Conservation (phyloP, 805 yeast genomes). For the Ogataea glucozyma region DNA sequence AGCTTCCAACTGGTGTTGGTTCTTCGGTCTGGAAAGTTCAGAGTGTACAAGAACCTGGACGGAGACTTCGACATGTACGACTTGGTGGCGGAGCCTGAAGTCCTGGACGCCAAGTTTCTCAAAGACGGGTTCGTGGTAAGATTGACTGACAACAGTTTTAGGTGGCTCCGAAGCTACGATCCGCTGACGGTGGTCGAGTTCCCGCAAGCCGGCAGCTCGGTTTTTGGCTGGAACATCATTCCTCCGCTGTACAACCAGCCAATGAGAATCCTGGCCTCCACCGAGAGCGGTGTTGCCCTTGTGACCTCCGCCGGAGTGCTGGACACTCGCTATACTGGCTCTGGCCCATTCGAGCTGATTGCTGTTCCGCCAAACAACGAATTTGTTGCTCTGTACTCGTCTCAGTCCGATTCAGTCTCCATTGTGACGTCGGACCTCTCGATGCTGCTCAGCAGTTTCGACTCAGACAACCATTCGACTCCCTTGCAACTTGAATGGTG, state of each 20-base stretch:
- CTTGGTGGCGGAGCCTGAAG: conserved; percentile 32
- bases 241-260: conserved; percentile 22
- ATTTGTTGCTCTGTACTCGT: conserved; percentile 48
- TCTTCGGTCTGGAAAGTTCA: conserved; percentile 49
- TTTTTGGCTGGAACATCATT: conserved; percentile 26
- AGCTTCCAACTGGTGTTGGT: conserved; percentile 59
- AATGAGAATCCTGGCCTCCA: conserved; percentile 19
- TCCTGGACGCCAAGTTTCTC: conserved; percentile 42
- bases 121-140: conserved; percentile 46
- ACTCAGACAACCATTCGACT: conserved; percentile 34
- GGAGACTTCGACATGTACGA: conserved; percentile 63
- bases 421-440: conserved; percentile 52
- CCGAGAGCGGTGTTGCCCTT: conserved; percentile 13
- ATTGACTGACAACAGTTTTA: conserved; percentile 26
- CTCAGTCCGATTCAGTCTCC: conserved; percentile 41
- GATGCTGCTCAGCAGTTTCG: conserved; percentile 44
- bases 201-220: background rate
- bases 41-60: conserved; percentile 64
- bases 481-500: conserved; percentile 74
- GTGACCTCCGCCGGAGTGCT: conserved; percentile 5
- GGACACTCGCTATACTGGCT: conserved; percentile 13
- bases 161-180: conserved; percentile 33
- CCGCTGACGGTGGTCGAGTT: background rate
- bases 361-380: conserved; percentile 50
- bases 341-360: conserved; percentile 21